phyloP scores from a whole-genome alignment of 2,329 filamentous ascomycete genomes.

The Aureobasidium sp. region DNA sequence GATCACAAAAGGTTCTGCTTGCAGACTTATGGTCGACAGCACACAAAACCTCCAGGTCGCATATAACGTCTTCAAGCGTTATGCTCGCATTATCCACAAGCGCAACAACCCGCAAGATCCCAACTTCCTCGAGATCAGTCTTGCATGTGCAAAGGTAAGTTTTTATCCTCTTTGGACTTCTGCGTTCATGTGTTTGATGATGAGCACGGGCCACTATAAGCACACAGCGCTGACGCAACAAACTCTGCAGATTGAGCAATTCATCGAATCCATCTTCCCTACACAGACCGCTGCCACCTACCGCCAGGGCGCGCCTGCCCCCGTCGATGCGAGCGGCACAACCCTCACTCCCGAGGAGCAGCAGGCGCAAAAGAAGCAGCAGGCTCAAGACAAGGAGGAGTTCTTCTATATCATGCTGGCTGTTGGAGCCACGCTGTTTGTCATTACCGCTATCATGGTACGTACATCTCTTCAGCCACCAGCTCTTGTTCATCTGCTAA shows the following conservation, averaged over 20 bases:
- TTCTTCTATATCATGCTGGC: slow-evolving; percentile 56
- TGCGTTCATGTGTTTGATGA: not conserved
- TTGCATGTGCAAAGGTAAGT: slow-evolving; percentile 72
- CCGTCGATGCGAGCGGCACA: slow-evolving; percentile 41
- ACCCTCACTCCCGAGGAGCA: slow-evolving; percentile 46
- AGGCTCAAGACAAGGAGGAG: slow-evolving; percentile 46
- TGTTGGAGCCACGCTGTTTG: slow-evolving; percentile 58
- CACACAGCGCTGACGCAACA: slow-evolving; percentile 9
- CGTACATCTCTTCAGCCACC: slow-evolving; percentile 25
- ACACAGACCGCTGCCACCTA: slow-evolving; percentile 60
- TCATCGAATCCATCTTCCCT: slow-evolving; percentile 46
- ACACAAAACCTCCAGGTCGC: slow-evolving; percentile 81
- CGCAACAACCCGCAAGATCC: slow-evolving; percentile 94
- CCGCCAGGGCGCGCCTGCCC: slow-evolving; percentile 20
- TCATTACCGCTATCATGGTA: slow-evolving; percentile 77
- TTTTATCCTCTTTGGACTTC: not conserved
- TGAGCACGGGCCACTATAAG: not conserved
- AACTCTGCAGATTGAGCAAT: slow-evolving; percentile 18
- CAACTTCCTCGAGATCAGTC: slow-evolving; percentile 84
- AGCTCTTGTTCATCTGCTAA: not conserved
- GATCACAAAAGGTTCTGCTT: slow-evolving; percentile 92
- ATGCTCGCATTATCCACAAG: slow-evolving; percentile 73
- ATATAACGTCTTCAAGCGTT: slow-evolving; percentile 72
- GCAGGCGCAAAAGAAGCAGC: slow-evolving; percentile 44
- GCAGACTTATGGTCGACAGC: slow-evolving; percentile 81